Evolutionary conservation across 177 flowering plant genomes (phyloP).

Genomic region (Vitis hybrid): DNA sequence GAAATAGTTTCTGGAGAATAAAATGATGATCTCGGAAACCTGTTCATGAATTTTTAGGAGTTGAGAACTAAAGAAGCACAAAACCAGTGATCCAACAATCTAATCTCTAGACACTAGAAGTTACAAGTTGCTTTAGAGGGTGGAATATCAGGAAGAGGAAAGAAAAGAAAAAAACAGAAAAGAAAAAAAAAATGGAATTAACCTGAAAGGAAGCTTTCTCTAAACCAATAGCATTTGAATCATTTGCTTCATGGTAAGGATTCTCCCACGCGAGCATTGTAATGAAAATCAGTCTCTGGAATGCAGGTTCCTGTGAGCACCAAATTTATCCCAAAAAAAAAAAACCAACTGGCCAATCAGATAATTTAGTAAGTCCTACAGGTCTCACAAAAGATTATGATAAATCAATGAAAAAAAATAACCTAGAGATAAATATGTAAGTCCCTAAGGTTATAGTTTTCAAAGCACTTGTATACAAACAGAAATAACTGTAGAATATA

Average conservation of each 20-base stretch:
- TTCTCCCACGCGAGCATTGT: constrained; percentile 98
- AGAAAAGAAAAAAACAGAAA: not conserved
- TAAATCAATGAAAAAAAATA: too few species aligned
- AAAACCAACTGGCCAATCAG: not conserved
- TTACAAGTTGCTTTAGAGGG: not conserved
- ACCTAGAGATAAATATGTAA: too few species aligned
- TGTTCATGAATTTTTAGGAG: too few species aligned
- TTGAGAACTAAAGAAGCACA: too few species aligned
- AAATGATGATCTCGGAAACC: too few species aligned
- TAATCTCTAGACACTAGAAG: not conserved
- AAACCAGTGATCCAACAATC: not conserved
- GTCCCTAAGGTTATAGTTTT: too few species aligned
- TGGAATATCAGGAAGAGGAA: too few species aligned
- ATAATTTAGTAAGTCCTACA: not conserved
- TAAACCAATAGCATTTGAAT: constrained; percentile 17
- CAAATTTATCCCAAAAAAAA: constrained; percentile 3
- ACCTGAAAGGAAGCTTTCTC: constrained; percentile 62
- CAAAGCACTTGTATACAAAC: too few species aligned
- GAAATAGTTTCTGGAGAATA: too few species aligned
- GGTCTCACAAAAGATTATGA: not conserved
- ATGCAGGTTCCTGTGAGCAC: constrained; percentile 77
- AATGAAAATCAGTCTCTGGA: constrained; percentile 77
- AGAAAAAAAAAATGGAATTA: not conserved
- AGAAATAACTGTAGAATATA: too few species aligned
- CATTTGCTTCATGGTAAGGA: constrained; percentile 49